Conservation (phyloP, 129 eudicot species). For the Calendula officinalis region DNA sequence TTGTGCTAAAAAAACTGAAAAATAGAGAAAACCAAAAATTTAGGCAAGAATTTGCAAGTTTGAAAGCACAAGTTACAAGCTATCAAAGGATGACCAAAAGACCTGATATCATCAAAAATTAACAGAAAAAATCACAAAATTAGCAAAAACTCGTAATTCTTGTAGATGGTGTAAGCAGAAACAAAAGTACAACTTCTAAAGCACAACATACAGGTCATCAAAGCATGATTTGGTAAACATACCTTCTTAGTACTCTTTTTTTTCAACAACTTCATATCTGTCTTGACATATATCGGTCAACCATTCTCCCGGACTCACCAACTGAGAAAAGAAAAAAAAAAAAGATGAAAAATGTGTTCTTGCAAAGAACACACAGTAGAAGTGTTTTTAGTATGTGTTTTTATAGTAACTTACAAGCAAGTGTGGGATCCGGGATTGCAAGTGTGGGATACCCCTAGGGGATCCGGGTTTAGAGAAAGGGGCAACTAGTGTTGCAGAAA, state of each 20-base stretch:
- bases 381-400: conserved; percentile 3
- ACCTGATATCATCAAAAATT: background rate
- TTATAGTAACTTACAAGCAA: conserved; percentile 43
- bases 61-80: conserved; percentile 5
- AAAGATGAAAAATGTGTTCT: conserved; percentile 3
- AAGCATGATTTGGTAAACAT: conserved; percentile 37
- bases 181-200: conserved; percentile 1
- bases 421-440: too few species aligned
- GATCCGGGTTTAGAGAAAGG: too few species aligned
- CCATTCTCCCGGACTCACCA: conserved; percentile 76
- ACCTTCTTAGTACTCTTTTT: conserved; percentile 71
- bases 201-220: conserved; percentile 10
- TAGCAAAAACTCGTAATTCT: background rate
- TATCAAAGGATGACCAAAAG: background rate
- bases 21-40: background rate
- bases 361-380: conserved; percentile 7
- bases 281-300: too few species aligned
- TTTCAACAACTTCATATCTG: conserved; percentile 61
- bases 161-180: background rate
- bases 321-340: conserved; percentile 29
- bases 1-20: background rate
- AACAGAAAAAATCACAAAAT: background rate
- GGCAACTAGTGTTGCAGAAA: too few species aligned
- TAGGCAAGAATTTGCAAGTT: background rate
- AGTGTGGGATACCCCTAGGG: too few species aligned